phyloP scores from a whole-genome alignment of 345 rosid species.

The Eutrema heterophyllum region DNA sequence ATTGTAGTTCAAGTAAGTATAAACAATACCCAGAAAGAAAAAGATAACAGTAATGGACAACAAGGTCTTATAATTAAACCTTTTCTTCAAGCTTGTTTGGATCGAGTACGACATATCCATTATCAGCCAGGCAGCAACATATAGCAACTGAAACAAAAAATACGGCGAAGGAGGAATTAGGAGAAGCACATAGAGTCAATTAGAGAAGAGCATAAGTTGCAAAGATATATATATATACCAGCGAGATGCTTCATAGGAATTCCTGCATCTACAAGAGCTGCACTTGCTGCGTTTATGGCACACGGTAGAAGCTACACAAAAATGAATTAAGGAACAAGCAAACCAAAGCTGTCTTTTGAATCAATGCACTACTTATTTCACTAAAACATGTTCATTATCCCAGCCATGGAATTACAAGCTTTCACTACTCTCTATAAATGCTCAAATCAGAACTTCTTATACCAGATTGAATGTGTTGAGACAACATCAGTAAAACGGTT shows the following conservation, averaged over 20 bases:
- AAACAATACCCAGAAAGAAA: neutral
- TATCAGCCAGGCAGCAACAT: conserved; percentile 73
- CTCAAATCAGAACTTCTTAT: neutral
- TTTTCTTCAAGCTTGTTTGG: conserved; percentile 89
- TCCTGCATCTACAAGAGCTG: conserved; percentile 96
- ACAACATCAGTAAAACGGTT: neutral
- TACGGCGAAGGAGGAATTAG: conserved; percentile 2
- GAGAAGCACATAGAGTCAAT: neutral
- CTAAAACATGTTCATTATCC: neutral
- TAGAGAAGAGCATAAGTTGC: neutral
- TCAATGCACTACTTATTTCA: neutral
- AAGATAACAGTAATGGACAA: neutral
- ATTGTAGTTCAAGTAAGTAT: conserved; percentile 6
- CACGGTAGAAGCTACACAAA: conserved; percentile 72
- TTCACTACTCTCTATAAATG: neutral
- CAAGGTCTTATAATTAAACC: conserved; percentile 35
- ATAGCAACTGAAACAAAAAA: conserved; percentile 57
- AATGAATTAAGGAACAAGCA: conserved; percentile 40
- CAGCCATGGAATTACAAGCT: neutral
- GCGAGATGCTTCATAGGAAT: conserved; percentile 94
- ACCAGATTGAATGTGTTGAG: neutral
- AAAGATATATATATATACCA: conserved; percentile 36
- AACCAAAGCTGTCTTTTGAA: neutral
- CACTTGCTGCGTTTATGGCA: conserved; percentile 92
- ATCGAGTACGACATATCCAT: conserved; percentile 60